These are phyloP conservation scores for Oryza glaberrima DNA, from an alignment of 176 grass and related monocot genomes.

Conservation along the genomic window DNA sequence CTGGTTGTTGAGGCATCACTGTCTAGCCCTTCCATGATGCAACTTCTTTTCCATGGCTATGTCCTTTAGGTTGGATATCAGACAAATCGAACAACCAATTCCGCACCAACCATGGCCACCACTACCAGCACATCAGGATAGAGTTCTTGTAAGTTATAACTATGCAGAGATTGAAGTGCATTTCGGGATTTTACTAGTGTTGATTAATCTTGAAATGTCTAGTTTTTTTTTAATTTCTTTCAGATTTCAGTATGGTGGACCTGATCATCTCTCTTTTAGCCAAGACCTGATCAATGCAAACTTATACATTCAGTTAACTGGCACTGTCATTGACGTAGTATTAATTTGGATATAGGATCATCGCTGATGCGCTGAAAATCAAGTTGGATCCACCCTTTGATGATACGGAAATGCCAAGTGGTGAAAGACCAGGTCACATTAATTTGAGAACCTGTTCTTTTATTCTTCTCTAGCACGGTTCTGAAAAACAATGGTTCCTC, in stretches of 20 bases:
- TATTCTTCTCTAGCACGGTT: background rate
- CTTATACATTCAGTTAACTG: background rate
- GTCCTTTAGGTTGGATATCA: slow-evolving; percentile 30
- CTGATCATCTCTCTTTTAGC: slow-evolving; percentile 19
- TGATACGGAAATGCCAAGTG: background rate
- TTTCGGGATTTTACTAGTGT: background rate
- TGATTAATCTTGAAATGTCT: background rate
- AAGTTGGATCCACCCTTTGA: slow-evolving; percentile 1
- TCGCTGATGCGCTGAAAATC: background rate
- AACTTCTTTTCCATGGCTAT: slow-evolving; percentile 20
- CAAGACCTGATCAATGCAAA: background rate
- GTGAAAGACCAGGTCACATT: background rate
- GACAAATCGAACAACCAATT: slow-evolving; percentile 37
- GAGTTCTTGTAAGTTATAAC: background rate
- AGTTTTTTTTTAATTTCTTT: background rate
- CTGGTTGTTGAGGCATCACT: slow-evolving; percentile 59
- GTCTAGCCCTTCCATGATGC: slow-evolving; percentile 44
- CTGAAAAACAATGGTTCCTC: background rate
- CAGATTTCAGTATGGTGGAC: background rate
- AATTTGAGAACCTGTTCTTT: background rate
- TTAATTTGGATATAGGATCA: background rate
- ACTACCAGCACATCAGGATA: background rate
- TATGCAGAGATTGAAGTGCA: background rate
- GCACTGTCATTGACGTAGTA: background rate
- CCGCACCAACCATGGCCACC: slow-evolving; percentile 33